Evolutionary conservation across 139 green algal genomes (phyloP).

Genomic region (Haematococcus sp.): DNA sequence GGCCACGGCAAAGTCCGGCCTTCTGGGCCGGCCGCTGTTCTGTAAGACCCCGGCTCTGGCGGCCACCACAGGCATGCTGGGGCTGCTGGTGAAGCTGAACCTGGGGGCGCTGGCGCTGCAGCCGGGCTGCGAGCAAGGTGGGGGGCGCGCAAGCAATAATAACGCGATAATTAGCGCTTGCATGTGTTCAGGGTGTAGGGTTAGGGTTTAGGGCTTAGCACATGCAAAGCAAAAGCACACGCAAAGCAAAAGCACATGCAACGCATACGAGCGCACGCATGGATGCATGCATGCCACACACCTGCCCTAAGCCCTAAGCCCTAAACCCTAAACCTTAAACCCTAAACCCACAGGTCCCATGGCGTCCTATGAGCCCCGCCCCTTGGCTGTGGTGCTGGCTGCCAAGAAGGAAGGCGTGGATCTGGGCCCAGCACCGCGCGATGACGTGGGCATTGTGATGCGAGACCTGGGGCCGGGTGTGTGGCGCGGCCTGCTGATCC

Average conservation of each 20-base stretch:
- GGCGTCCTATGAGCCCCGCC: slow-evolving; percentile 12
- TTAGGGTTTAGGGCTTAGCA: no score
- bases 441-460: slow-evolving; percentile 37
- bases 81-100: slow-evolving; percentile 28
- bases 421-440: slow-evolving; percentile 7
- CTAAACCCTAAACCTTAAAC: no score
- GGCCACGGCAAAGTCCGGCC: background rate
- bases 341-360: no score
- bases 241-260: no score
- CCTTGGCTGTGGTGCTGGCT: background rate
- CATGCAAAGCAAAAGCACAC: no score
- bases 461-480: slow-evolving; percentile 31
- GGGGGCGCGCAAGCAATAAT: no score
- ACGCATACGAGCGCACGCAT: no score
- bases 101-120: slow-evolving; percentile 15
- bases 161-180: no score
- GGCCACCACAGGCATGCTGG: slow-evolving; percentile 10
- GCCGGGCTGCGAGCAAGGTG: slow-evolving; percentile 15
- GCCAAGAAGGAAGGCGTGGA: slow-evolving; percentile 6
- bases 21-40: slow-evolving; percentile 15
- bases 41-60: slow-evolving; percentile 2
- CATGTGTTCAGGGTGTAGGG: no score
- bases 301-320: no score
- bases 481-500: slow-evolving; percentile 34
- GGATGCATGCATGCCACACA: background rate